phyloP scores from a whole-genome alignment of 1,284 basidiomycete species.

The Fomes fomentarius region DNA sequence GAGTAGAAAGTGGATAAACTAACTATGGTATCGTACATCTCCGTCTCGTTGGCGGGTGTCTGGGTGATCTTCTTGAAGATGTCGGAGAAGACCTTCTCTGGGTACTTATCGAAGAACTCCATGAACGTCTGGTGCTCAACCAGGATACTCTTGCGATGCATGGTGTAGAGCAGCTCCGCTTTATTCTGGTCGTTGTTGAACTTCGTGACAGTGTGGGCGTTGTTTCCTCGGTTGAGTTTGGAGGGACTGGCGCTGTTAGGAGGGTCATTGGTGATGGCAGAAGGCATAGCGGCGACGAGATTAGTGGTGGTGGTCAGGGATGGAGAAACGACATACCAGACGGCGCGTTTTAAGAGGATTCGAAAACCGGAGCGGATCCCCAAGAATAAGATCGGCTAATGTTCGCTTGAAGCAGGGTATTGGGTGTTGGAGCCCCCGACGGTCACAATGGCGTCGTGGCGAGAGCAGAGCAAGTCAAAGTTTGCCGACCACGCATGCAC shows the following conservation, averaged over 20 bases:
- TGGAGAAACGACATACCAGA: too few relatives aligned
- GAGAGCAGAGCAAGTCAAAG: too few relatives aligned
- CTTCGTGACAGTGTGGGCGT: background rate
- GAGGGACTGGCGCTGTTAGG: background rate
- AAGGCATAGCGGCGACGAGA: background rate
- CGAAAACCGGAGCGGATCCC: too few relatives aligned
- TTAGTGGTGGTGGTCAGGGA: too few relatives aligned
- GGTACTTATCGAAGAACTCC: background rate
- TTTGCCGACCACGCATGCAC: too few relatives aligned
- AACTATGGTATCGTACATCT: slow-evolving; percentile 3
- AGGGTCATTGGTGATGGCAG: background rate
- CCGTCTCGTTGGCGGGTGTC: background rate
- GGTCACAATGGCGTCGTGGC: too few relatives aligned
- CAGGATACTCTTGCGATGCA: background rate
- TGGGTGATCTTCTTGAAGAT: background rate
- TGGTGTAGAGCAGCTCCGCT: slow-evolving; percentile 1
- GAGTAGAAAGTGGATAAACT: background rate
- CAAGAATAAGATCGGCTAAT: too few relatives aligned
- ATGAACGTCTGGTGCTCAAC: background rate
- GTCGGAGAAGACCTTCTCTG: too few relatives aligned
- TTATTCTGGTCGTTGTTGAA: background rate
- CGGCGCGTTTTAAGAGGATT: too few relatives aligned
- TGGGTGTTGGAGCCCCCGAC: too few relatives aligned
- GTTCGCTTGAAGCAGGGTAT: too few relatives aligned
- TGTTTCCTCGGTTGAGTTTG: background rate